Base-by-base conservation (phyloP, 73 alveolate genomes). In the Stentor roeselii region DNA sequence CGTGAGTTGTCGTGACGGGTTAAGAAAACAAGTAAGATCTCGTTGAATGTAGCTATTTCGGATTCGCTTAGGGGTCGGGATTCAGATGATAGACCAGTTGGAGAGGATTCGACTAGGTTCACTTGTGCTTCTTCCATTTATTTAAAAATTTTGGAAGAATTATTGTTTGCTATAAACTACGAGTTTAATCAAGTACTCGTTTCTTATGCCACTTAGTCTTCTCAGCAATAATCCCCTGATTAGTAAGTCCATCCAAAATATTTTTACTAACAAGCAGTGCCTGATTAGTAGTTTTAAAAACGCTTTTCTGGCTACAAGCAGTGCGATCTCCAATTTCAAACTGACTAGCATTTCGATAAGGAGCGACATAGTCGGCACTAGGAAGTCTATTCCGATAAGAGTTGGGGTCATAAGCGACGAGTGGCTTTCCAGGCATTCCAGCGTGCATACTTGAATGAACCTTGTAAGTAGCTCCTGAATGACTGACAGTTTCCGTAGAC, bases 361-460 rank as follows among this genome's bases (percentile, higher is more conserved):
- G 96, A 90, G 91, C 88, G 21, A 91, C 87, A 14, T 86, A 84
- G 3, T 88, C 82, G 3, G 94, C 92, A 3, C 77, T 30, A 6
- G 93, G 92, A 37, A 94, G 89, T 60, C 92, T 83, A 41, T 82
- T 75, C 61, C 97, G 83, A 40, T 74, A 78, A 37, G 95, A 90
- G 59, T 75, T 21, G 0, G 97, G 96, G 58, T 83, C 42, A 83
- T 94, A 94, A 3, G 95, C 89, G 61, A 84, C 94, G 37, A 92
- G 83, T 30, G 96, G 96, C 78, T 94, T 94, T 86, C 78, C 89
- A 3, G 76, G 76, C 97, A 90, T 89, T 21, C 98, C 98, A 30
- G 92, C 94, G 78, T 93, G 98, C 84, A 78, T 59, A 36, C 78
- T 61, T 36, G 75, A 39, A 75, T 60, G 38, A 42, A 42, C 35